Evolutionary conservation across 2,329 filamentous ascomycete genomes (phyloP).

Genomic region (Diatrype stigma): DNA sequence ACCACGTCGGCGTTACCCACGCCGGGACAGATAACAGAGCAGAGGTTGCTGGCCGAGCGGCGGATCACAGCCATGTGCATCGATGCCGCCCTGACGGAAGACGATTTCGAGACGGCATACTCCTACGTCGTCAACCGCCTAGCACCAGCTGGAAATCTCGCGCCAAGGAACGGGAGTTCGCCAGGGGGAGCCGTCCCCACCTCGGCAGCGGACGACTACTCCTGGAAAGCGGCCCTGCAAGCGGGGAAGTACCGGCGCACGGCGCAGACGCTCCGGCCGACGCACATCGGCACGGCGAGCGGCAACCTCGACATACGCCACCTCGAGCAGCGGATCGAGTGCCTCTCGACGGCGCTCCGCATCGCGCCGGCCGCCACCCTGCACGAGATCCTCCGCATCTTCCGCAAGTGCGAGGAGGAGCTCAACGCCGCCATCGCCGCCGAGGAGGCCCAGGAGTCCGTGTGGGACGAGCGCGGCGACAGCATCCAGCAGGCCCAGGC

Average conservation of each 20-base stretch:
- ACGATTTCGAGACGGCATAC: constrained; percentile 83
- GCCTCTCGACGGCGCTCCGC: constrained; percentile 69
- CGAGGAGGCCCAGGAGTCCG: constrained; percentile 65
- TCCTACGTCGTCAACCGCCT: constrained; percentile 75
- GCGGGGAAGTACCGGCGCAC: constrained; percentile 70
- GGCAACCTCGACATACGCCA: constrained; percentile 63
- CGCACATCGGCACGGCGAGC: constrained; percentile 56
- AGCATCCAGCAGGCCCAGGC: constrained; percentile 34
- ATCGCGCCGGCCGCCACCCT: constrained; percentile 67
- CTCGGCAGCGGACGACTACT: constrained; percentile 55
- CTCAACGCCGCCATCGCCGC: constrained; percentile 61
- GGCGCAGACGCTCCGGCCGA: constrained; percentile 48
- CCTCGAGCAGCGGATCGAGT: constrained; percentile 77
- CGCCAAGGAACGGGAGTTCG: constrained; percentile 17
- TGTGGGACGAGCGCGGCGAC: constrained; percentile 65
- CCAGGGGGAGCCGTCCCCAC: constrained; percentile 6
- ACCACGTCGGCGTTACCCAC: constrained; percentile 24
- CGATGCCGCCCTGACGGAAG: constrained; percentile 68
- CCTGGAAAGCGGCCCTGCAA: constrained; percentile 74
- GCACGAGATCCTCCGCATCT: constrained; percentile 70
- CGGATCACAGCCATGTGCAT: constrained; percentile 78
- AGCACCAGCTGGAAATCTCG: constrained; percentile 28
- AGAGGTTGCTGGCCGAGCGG: constrained; percentile 47
- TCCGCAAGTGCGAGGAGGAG: constrained; percentile 74
- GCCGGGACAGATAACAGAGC: constrained; percentile 22